These are phyloP conservation scores for Lactarius sanguifluus DNA, from an alignment of 768 basidiomycete genomes.

Conservation along the genomic window DNA sequence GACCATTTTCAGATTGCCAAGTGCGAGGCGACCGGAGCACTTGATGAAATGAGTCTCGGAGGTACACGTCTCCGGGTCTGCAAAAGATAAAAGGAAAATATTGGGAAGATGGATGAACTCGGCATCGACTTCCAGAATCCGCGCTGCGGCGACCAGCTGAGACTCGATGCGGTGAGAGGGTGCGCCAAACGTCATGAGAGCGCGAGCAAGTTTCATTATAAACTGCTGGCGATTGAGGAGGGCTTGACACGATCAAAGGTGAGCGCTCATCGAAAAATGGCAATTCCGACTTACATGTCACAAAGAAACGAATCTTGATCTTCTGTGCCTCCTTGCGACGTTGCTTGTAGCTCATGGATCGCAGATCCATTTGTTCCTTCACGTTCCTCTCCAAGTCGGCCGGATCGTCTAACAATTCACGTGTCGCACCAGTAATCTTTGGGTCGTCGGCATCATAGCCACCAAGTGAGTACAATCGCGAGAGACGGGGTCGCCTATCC, in stretches of 20 bases:
- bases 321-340: conserved; percentile 62
- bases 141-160: conserved; percentile 82
- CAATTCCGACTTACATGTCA: conserved; percentile 51
- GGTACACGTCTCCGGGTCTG: conserved; percentile 78
- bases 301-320: conserved; percentile 66
- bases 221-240: conserved; percentile 82
- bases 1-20: conserved; percentile 81
- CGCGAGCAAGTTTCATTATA: conserved; percentile 77
- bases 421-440: conserved; percentile 54
- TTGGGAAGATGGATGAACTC: conserved; percentile 83
- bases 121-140: conserved; percentile 86
- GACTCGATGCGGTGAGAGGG: conserved; percentile 92
- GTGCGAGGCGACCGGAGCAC: conserved; percentile 66
- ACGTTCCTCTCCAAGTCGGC: conserved; percentile 58
- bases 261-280: background rate
- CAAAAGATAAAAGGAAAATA: conserved; percentile 81
- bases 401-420: conserved; percentile 51
- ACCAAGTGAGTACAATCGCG: conserved; percentile 29
- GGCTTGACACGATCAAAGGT: conserved; percentile 43
- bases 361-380: conserved; percentile 36
- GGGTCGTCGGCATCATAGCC: conserved; percentile 65
- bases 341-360: conserved; percentile 60
- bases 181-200: conserved; percentile 88
- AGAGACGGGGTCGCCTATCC: conserved; percentile 18
- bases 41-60: conserved; percentile 89